Conservation (phyloP, 371 early-diverging fungal genomes). For the Circinella minor region DNA sequence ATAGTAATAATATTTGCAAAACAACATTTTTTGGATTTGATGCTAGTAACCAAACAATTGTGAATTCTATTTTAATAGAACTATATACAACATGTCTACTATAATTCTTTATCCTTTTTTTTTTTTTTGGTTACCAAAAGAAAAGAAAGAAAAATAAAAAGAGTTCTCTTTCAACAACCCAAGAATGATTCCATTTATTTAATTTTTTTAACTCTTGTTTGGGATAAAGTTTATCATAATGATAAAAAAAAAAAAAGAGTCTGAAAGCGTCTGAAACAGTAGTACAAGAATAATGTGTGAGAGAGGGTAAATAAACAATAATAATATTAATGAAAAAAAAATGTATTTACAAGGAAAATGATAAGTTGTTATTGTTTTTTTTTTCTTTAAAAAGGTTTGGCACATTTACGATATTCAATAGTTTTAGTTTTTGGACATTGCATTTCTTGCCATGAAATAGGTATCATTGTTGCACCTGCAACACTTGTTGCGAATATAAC, state of each 20-base stretch:
- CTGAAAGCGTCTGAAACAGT: too few relatives aligned
- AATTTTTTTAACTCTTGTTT: too few relatives aligned
- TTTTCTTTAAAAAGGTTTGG: slow-evolving; percentile 73
- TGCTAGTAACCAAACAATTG: background rate
- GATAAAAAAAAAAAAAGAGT: too few relatives aligned
- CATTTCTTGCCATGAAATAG: slow-evolving; percentile 98
- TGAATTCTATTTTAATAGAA: background rate
- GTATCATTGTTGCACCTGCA: slow-evolving; percentile 91
- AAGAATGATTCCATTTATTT: too few relatives aligned
- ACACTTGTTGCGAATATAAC: slow-evolving; percentile 93
- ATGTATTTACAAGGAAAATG: background rate
- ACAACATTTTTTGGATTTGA: background rate
- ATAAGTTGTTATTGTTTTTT: background rate
- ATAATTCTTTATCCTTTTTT: background rate
- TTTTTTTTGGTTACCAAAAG: background rate
- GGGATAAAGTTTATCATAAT: too few relatives aligned
- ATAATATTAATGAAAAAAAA: too few relatives aligned
- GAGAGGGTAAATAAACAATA: too few relatives aligned
- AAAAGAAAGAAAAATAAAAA: too few relatives aligned
- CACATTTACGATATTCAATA: slow-evolving; percentile 91
- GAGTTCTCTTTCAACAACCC: too few relatives aligned
- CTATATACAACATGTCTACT: background rate
- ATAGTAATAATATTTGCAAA: background rate
- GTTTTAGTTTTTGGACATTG: slow-evolving; percentile 90
- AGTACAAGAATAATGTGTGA: too few relatives aligned